These are phyloP conservation scores for Solanum appendiculatum DNA, from an alignment of 257 asterid genomes.

Conservation along the genomic window DNA sequence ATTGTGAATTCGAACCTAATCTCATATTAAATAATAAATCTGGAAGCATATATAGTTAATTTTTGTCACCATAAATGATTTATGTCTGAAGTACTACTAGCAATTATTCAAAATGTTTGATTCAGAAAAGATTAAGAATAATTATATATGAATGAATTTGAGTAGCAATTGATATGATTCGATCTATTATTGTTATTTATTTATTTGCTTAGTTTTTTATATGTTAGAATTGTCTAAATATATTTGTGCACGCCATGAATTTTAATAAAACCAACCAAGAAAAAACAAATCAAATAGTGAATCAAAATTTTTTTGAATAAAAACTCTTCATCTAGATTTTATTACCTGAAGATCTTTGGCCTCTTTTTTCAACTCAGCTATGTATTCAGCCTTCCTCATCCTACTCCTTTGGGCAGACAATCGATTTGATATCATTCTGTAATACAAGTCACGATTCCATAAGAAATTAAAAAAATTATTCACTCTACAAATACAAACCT, in stretches of 20 bases:
- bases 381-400: conserved; percentile 10
- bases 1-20: too few relatives aligned
- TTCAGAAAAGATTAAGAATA: neutral
- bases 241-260: neutral
- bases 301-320: neutral
- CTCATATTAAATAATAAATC: too few relatives aligned
- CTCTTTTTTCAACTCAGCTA: conserved; percentile 22
- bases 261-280: neutral
- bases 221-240: neutral
- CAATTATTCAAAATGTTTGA: neutral
- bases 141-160: neutral
- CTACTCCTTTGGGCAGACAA: conserved; percentile 47
- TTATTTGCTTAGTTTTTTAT: neutral
- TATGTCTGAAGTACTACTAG: neutral
- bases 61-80: too few relatives aligned
- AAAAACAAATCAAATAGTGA: neutral
- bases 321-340: neutral
- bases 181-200: neutral
- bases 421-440: conserved; percentile 4
- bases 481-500: too few relatives aligned
- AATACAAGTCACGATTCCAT: neutral
- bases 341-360: conserved; percentile 20
- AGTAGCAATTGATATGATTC: neutral
- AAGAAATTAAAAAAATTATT: neutral
- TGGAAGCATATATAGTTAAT: too few relatives aligned